Evolutionary conservation across 2,329 filamentous ascomycete genomes (phyloP).

Genomic region (Botryosphaeria dothidea): DNA sequence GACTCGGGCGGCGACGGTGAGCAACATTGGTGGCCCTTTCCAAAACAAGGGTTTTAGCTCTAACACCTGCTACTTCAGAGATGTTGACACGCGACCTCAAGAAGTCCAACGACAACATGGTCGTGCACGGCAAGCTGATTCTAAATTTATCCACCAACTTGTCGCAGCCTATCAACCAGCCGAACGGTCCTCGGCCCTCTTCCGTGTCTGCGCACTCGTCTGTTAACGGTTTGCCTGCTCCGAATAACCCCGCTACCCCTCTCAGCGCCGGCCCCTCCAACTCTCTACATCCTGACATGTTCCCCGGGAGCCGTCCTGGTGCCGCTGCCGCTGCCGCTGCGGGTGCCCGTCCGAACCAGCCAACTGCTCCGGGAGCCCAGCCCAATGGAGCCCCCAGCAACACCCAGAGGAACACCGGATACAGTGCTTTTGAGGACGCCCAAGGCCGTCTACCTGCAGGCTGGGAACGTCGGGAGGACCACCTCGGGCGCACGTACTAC

Average conservation of each 20-base stretch:
- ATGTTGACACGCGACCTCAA: constrained; percentile 98
- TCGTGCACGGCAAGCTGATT: constrained; percentile 96
- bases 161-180: constrained; percentile 58
- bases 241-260: constrained; percentile 15
- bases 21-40: constrained; percentile 30
- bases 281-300: constrained; percentile 40
- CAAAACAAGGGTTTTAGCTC: background rate
- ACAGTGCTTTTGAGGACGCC: constrained; percentile 95
- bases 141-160: constrained; percentile 95
- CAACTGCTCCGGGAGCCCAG: constrained; percentile 30
- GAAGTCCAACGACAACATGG: constrained; percentile 96
- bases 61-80: constrained; percentile 54
- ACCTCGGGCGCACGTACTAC: constrained; percentile 93
- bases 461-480: constrained; percentile 95
- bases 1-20: constrained; percentile 87
- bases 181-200: constrained; percentile 17
- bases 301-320: constrained; percentile 33
- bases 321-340: constrained; percentile 28
- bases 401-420: constrained; percentile 39
- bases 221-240: constrained; percentile 38
- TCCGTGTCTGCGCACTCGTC: constrained; percentile 36
- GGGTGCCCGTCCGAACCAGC: constrained; percentile 33
- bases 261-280: constrained; percentile 25
- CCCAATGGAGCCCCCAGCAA: constrained; percentile 43
- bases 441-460: constrained; percentile 89